A percentile compares a stretch with the other conserved stretches of the same genome.
phyloP scores from a whole-genome alignment of 2,329 filamentous ascomycete species.

The Dactylellina haptotyla region DNA sequence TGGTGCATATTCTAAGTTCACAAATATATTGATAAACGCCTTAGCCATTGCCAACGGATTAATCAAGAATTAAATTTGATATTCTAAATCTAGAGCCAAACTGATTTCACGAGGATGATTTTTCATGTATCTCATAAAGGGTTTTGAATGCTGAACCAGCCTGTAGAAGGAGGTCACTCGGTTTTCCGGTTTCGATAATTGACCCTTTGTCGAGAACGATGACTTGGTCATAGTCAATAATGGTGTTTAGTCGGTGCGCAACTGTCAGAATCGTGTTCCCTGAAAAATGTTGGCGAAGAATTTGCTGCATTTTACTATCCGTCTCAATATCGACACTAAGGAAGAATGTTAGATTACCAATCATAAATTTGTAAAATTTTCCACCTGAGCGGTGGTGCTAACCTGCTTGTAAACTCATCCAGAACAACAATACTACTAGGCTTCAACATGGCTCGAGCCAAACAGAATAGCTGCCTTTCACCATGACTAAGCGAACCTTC shows the following conservation, averaged over 20 bases:
- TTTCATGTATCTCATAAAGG: conserved; percentile 38
- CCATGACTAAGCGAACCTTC: conserved; percentile 39
- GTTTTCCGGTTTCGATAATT: conserved; percentile 91
- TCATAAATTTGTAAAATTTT: not conserved
- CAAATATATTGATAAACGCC: too few relatives aligned
- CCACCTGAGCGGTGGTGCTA: not conserved
- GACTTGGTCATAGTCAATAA: conserved; percentile 77
- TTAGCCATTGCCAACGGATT: too few relatives aligned
- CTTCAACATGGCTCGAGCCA: conserved; percentile 64
- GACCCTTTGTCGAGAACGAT: conserved; percentile 89
- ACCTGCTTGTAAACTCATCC: conserved; percentile 53
- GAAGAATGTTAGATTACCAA: not conserved
- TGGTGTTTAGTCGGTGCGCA: conserved; percentile 40
- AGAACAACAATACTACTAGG: conserved; percentile 34
- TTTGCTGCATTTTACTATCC: conserved; percentile 44
- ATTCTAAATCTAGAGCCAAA: not conserved
- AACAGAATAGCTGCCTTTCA: conserved; percentile 64
- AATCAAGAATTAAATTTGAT: not conserved
- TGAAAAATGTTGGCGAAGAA: conserved; percentile 30
- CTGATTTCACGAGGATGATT: not conserved
- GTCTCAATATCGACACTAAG: conserved; percentile 49
- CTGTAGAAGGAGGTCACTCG: conserved; percentile 76
- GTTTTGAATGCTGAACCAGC: conserved; percentile 74
- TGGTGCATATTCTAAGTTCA: too few relatives aligned
- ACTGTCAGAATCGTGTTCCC: conserved; percentile 42